phyloP scores from a whole-genome alignment of 2,329 filamentous ascomycete species.

The Aspergillus felis region DNA sequence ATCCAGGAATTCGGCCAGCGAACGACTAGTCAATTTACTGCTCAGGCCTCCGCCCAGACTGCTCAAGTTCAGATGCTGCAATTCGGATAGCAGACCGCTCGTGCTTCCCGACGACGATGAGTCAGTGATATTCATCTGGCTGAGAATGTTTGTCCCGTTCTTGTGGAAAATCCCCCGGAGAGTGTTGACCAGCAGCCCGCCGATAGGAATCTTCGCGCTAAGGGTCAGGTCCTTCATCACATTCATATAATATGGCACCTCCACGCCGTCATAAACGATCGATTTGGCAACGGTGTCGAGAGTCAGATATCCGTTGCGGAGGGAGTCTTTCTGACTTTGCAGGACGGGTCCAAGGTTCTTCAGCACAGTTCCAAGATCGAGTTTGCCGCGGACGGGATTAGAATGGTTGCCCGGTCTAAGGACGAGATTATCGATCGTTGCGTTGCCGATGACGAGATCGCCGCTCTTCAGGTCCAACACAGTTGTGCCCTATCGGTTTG shows the following conservation, averaged over 20 bases:
- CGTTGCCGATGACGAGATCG: conserved; percentile 46
- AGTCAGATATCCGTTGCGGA: conserved; percentile 25
- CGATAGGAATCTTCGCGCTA: conserved; percentile 25
- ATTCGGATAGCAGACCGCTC: neutral
- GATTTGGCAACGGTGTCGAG: conserved; percentile 25
- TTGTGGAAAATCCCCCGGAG: conserved; percentile 18
- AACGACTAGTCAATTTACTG: neutral
- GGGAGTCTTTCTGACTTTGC: conserved; percentile 18
- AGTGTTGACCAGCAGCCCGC: conserved; percentile 27
- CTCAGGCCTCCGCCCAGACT: neutral
- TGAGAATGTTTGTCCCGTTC: conserved; percentile 13
- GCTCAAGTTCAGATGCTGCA: conserved; percentile 13
- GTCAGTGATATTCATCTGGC: conserved; percentile 7
- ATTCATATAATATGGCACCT: conserved; percentile 33
- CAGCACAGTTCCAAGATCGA: conserved; percentile 43
- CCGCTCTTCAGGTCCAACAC: conserved; percentile 50
- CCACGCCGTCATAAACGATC: conserved; percentile 27
- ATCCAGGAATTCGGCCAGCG: neutral
- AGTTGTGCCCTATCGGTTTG: conserved; percentile 44
- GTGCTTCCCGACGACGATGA: neutral
- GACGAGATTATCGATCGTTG: conserved; percentile 48
- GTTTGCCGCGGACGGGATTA: conserved; percentile 45
- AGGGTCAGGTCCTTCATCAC: conserved; percentile 30
- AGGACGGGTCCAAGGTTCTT: conserved; percentile 24
- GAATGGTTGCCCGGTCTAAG: conserved; percentile 53